Evolutionary conservation across 352 stramenopile species (phyloP), one percentile per base, ranked within the genome.

Genomic region (Globisporangium yorkense): DNA sequence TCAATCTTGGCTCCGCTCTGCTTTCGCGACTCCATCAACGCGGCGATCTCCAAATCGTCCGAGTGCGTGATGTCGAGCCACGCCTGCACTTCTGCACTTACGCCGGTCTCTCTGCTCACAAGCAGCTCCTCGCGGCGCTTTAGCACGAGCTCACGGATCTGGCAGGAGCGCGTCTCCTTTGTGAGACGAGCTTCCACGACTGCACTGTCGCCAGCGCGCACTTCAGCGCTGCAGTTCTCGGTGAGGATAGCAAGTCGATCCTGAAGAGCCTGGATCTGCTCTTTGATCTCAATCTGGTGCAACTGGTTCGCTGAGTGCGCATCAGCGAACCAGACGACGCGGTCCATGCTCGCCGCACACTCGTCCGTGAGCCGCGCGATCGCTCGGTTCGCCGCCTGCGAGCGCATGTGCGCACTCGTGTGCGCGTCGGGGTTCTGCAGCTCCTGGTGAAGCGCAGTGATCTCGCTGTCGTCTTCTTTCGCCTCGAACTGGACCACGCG

Each of bases 291-390:
- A 6, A 39, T 41, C 1, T 66, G 63, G 16, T 72, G 54, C 43
- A 63, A 56, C 39, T 49, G 40, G 5, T 60, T 70, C 8, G 46
- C 40, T 10, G 62, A 39, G 3, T 56, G 47, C 0, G 62, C 65
- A 5, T 63, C 9, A 5, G 47, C 24, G 20, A 81, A 72, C 57
- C 75, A 78, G 31, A 63, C 49, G 8, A 89, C 51, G 1, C 63
- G 62, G 45, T 67, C 62, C 50, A 88, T 66, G 29, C 77, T 80
- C 5, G 62, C 55, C 10, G 62, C 60, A 21, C 76, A 84, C 7
- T 70, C 70, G 13, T 56, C 53, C 27, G 71, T 79, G 20, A 89
- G 51, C 39, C 62, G 61, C 35, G 69, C 59, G 46, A 90, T 86
- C 3, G 71, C 63, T 12, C 65, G 66, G 51, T 76, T 65, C 0